Conservation (phyloP, 2,329 filamentous ascomycete genomes). For the Epichloe glyceriae region DNA sequence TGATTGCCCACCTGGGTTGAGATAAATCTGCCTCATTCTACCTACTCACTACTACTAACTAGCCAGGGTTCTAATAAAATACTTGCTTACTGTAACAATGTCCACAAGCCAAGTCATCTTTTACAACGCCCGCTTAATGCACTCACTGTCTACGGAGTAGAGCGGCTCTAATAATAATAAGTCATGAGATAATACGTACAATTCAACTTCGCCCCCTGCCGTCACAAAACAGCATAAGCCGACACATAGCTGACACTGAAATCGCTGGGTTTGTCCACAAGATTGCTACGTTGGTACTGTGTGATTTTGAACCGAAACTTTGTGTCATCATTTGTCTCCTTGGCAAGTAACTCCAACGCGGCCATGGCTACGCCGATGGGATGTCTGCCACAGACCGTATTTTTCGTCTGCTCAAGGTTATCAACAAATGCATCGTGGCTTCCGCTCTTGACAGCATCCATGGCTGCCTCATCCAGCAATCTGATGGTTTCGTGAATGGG, state of each 20-base stretch:
- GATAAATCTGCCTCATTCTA: no score
- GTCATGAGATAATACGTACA: neutral
- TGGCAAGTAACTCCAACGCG: constrained; percentile 54
- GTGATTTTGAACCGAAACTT: constrained; percentile 61
- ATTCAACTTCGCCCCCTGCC: neutral
- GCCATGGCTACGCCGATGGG: constrained; percentile 92
- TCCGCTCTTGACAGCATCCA: constrained; percentile 72
- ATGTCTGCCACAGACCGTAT: constrained; percentile 90
- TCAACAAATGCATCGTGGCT: constrained; percentile 56
- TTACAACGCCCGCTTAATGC: no score
- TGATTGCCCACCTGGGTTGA: neutral
- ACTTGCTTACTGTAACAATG: no score
- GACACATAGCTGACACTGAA: constrained; percentile 94
- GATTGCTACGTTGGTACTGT: constrained; percentile 73
- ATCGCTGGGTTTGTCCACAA: constrained; percentile 54
- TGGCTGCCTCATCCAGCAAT: constrained; percentile 65
- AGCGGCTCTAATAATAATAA: no score
- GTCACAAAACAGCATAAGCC: constrained; percentile 67
- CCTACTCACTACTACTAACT: no score
- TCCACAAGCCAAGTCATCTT: no score
- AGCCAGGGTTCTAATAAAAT: no score
- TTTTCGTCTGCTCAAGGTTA: constrained; percentile 58
- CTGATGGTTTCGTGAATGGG: constrained; percentile 78
- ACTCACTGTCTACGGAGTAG: no score
- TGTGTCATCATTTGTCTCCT: constrained; percentile 23